Conservation (phyloP, 1,284 basidiomycete species). For the Exsudoporus floridanus region DNA sequence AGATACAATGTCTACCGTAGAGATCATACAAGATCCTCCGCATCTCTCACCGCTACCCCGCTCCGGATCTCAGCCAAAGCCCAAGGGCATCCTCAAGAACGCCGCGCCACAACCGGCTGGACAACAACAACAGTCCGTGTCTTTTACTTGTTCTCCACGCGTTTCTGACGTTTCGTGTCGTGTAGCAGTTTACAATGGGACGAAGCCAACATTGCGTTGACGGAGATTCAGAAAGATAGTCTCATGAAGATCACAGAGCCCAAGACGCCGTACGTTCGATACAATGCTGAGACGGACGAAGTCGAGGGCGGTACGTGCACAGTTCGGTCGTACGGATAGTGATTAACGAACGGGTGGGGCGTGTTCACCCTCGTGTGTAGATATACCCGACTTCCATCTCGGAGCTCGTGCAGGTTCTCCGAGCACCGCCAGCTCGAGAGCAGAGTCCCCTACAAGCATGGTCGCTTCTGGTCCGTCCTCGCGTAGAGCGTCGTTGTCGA, state of each 20-base stretch:
- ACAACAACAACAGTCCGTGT: constrained; percentile 47
- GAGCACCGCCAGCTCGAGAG: constrained; percentile 36
- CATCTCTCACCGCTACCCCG: constrained; percentile 46
- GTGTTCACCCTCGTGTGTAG: constrained; percentile 27
- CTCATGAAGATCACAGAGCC: constrained; percentile 97
- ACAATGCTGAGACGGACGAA: constrained; percentile 82
- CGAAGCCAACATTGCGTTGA: constrained; percentile 86
- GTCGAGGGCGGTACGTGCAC: constrained; percentile 69
- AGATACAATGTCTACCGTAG: constrained; percentile 37
- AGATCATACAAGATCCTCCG: constrained; percentile 41
- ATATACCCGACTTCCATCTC: constrained; percentile 67
- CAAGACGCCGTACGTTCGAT: constrained; percentile 93
- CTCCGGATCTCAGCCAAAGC: constrained; percentile 63
- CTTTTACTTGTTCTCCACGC: not conserved
- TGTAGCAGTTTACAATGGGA: constrained; percentile 79
- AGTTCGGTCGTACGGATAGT: not conserved
- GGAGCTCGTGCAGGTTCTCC: constrained; percentile 38
- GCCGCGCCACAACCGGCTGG: constrained; percentile 45
- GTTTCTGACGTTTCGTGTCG: not conserved
- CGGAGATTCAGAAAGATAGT: constrained; percentile 89
- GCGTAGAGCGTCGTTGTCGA: constrained; percentile 78
- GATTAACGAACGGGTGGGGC: not conserved
- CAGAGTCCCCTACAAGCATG: constrained; percentile 50
- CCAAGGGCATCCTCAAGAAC: constrained; percentile 85
- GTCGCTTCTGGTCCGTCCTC: constrained; percentile 66